Conservation (phyloP, 257 asterid species). For the Primulina huaijiensis region DNA sequence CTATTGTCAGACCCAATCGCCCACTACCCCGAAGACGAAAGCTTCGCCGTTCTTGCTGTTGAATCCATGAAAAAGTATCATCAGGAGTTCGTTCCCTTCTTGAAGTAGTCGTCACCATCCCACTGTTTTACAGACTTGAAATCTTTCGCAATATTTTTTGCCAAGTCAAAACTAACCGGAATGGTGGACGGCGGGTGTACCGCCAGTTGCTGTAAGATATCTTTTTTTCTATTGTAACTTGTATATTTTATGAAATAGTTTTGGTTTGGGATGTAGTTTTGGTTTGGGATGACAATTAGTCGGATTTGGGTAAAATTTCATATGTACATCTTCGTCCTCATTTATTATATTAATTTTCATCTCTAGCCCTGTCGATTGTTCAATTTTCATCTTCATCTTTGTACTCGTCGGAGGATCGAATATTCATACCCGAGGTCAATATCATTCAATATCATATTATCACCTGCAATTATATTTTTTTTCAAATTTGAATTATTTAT, state of each 20-base stretch:
- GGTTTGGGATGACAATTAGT: too few species aligned
- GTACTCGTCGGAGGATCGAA: too few species aligned
- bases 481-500: too few species aligned
- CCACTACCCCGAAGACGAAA: constrained; percentile 74
- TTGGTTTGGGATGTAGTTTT: not conserved
- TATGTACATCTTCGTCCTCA: too few species aligned
- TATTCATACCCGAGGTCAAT: too few species aligned
- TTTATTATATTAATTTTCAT: too few species aligned
- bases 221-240: not conserved
- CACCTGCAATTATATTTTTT: too few species aligned
- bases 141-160: not conserved
- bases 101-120: constrained; percentile 27
- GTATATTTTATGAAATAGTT: not conserved
- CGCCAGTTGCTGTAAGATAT: not conserved
- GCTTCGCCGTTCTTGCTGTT: constrained; percentile 37
- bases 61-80: constrained; percentile 58
- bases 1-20: constrained; percentile 76
- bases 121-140: constrained; percentile 5
- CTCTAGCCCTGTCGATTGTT: too few species aligned
- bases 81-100: constrained; percentile 40
- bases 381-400: too few species aligned
- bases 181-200: not conserved
- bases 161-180: not conserved
- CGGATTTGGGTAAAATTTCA: too few species aligned
- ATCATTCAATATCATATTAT: too few species aligned